These are phyloP conservation scores for Kodamaea neixiangensis DNA, from an alignment of 805 yeast species.

Conservation along the genomic window DNA sequence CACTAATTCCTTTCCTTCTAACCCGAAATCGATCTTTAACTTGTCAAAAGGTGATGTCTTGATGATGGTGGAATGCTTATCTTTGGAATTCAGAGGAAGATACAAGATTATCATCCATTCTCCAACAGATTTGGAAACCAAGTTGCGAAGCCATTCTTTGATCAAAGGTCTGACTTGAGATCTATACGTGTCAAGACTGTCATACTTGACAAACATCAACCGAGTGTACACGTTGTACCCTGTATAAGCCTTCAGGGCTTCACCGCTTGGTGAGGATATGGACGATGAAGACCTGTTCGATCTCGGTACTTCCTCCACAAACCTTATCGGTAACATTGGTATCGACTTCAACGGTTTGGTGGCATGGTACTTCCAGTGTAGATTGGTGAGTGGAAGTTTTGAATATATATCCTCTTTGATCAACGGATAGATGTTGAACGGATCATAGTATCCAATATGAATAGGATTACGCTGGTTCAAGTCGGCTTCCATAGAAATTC, in stretches of 20 bases:
- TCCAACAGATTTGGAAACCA: constrained; percentile 41
- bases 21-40: constrained; percentile 52
- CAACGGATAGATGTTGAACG: constrained; percentile 57
- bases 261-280: constrained; percentile 5
- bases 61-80: constrained; percentile 37
- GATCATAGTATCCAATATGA: constrained; percentile 69
- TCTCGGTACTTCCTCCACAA: constrained; percentile 60
- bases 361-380: constrained; percentile 64
- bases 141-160: constrained; percentile 69
- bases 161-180: constrained; percentile 79
- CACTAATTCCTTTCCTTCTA: constrained; percentile 37
- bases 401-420: constrained; percentile 45
- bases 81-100: constrained; percentile 41
- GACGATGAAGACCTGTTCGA: constrained; percentile 5
- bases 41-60: constrained; percentile 56
- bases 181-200: constrained; percentile 72
- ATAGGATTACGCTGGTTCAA: constrained; percentile 22
- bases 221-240: constrained; percentile 53
- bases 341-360: constrained; percentile 63
- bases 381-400: constrained; percentile 57
- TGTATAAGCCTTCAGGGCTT: background rate
- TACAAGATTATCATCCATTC: constrained; percentile 65
- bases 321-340: constrained; percentile 53
- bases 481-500: constrained; percentile 9
- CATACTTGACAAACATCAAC: constrained; percentile 67